Conservation (phyloP, 108 stramenopile species). For the Bacterosira constricta region DNA sequence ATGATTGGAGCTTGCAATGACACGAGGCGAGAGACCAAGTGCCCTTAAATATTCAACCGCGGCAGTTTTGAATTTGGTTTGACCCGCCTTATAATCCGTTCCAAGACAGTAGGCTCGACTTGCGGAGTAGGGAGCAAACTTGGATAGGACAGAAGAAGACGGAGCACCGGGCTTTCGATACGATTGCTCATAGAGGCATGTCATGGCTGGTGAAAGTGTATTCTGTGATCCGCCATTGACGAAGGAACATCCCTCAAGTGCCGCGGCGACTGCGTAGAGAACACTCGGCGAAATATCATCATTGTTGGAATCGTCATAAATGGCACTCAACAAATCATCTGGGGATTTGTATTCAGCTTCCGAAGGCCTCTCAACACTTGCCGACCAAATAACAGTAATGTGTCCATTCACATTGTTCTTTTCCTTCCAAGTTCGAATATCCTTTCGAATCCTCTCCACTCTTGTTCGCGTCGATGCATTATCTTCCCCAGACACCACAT, state of each 20-base stretch:
- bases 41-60: slow-evolving; percentile 85
- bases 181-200: slow-evolving; percentile 51
- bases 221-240: slow-evolving; percentile 89
- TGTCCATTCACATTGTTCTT: slow-evolving; percentile 67
- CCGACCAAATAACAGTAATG: slow-evolving; percentile 83
- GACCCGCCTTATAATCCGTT: slow-evolving; percentile 89
- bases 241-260: slow-evolving; percentile 87
- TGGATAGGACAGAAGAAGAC: slow-evolving; percentile 24
- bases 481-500: slow-evolving; percentile 51
- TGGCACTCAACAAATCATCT: slow-evolving; percentile 61
- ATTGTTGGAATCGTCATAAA: slow-evolving; percentile 49
- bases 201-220: slow-evolving; percentile 69
- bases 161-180: slow-evolving; percentile 37
- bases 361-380: slow-evolving; percentile 64
- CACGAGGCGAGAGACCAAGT: slow-evolving; percentile 73
- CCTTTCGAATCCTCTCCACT: slow-evolving; percentile 74
- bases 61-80: slow-evolving; percentile 89
- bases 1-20: slow-evolving; percentile 88
- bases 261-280: slow-evolving; percentile 79
- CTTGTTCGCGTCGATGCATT: slow-evolving; percentile 38
- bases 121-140: slow-evolving; percentile 43
- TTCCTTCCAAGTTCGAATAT: slow-evolving; percentile 69
- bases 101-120: slow-evolving; percentile 68
- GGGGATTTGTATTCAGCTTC: slow-evolving; percentile 52
- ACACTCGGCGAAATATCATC: slow-evolving; percentile 79